Base-by-base conservation (phyloP, 495 filamentous ascomycete genomes). In the Amniculicola lignicola region DNA sequence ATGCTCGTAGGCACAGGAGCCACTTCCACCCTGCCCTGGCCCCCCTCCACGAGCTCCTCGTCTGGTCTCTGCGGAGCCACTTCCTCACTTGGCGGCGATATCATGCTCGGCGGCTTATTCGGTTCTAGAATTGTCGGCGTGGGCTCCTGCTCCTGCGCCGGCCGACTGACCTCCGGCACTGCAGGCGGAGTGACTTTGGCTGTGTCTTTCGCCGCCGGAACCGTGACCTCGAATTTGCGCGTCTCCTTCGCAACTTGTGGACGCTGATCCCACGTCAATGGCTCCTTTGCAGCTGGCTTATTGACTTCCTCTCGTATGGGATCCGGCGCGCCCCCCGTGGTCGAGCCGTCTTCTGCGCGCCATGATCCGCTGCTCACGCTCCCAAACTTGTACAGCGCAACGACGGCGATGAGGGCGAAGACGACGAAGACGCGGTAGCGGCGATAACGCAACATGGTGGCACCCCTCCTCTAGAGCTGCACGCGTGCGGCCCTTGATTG, bases 401-500 rank as follows among this genome's bases (percentile, higher is more conserved):
- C 70, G 24, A 85, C 69, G 43, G 84, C 70, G 41, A 88, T 68
- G 44, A 82, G 77, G 40, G 88, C 82, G 65, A 88, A 85, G 60
- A 87, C 70, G 41, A 90, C 66, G 56, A 88, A 85, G 41, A 85
- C 75, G 48, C 89, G 83, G 64, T 89, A 92, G 70, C 88, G 79
- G 45, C 89, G 84, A 59, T 87, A 69, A 33, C 88, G 85, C 52
- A 88, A 73, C 89, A 93, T 91, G 36, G 22, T 49, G 49, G 45
- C 4, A n/a, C n/a, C 9, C 24, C 15, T 24, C 6, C 35, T 29
- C 23, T 21, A 25, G 24, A 15, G 41, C 46, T 48, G 47, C 48
- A 41, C 47, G 55, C 41, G 46, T n/a, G 29, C 19, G 37, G 9
- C 10, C 37, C 6, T 12, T 9, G 37, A 18, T 6, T 40, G 9